Conservation (phyloP, 2,329 filamentous ascomycete genomes). For the Cytospora piceae region DNA sequence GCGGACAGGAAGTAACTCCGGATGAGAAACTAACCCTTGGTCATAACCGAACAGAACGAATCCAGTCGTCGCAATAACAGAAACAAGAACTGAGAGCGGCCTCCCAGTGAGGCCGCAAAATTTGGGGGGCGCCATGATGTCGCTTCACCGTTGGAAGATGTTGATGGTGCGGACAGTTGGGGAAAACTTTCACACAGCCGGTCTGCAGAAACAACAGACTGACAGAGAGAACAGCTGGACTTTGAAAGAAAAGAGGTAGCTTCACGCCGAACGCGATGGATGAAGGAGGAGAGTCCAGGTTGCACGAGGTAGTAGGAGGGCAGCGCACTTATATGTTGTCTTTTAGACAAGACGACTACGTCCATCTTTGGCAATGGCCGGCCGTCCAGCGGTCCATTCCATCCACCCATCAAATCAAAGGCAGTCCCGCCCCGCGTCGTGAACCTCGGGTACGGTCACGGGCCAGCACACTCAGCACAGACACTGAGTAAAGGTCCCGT, state of each 20-base stretch:
- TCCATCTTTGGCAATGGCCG: background rate
- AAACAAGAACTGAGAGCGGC: slow-evolving; percentile 59
- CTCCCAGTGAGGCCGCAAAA: slow-evolving; percentile 64
- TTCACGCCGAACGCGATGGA: background rate
- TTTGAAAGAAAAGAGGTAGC: background rate
- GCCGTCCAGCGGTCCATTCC: background rate
- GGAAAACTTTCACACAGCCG: background rate
- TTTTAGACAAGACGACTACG: background rate
- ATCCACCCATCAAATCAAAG: background rate
- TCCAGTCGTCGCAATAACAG: slow-evolving; percentile 65
- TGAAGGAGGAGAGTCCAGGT: background rate
- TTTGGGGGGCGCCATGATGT: slow-evolving; percentile 54
- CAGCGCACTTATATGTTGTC: slow-evolving; percentile 10
- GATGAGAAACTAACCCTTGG: slow-evolving; percentile 45
- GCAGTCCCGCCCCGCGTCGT: background rate
- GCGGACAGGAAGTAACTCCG: background rate
- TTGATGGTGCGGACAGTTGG: slow-evolving; percentile 1
- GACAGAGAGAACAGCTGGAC: background rate
- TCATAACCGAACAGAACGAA: slow-evolving; percentile 66
- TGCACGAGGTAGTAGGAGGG: slow-evolving; percentile 5
- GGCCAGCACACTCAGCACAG: background rate
- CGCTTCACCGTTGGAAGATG: slow-evolving; percentile 1
- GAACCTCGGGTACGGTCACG: slow-evolving; percentile 15
- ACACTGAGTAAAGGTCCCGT: background rate
- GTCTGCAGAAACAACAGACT: background rate